These are phyloP conservation scores for Sarcocystis neurona DNA, from an alignment of 169 alveolate genomes.

Conservation along the genomic window DNA sequence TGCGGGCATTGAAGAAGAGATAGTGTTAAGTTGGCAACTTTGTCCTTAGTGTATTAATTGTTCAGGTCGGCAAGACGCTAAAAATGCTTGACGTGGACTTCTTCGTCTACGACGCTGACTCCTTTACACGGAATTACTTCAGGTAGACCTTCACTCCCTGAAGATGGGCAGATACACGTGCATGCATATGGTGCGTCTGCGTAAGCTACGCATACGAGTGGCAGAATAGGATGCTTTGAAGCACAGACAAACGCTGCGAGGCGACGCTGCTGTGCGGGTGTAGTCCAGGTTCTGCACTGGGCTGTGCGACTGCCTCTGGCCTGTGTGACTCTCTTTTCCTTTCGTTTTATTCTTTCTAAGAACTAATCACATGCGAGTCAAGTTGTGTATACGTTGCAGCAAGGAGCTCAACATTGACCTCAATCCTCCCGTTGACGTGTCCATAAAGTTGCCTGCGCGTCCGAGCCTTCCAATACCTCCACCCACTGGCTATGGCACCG, in stretches of 20 bases:
- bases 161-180: neutral
- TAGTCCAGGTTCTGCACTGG: neutral
- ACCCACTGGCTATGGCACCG: slow-evolving; percentile 84
- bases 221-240: too few relatives aligned
- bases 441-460: neutral
- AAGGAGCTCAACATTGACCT: slow-evolving; percentile 63
- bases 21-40: too few relatives aligned
- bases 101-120: slow-evolving; percentile 81
- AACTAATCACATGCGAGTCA: neutral
- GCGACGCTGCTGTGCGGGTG: neutral
- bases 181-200: neutral
- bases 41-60: too few relatives aligned
- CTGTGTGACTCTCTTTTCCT: neutral
- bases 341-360: neutral
- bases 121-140: slow-evolving; percentile 72
- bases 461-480: slow-evolving; percentile 79
- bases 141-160: neutral
- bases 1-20: neutral
- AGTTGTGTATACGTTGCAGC: slow-evolving; percentile 68
- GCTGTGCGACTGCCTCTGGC: neutral
- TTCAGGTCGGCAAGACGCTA: slow-evolving; percentile 22
- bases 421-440: slow-evolving; percentile 35
- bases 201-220: too few relatives aligned
- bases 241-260: neutral
- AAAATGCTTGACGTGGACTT: slow-evolving; percentile 66